phyloP scores from a whole-genome alignment of 768 basidiomycete genomes.

The Trametes sanguinea region DNA sequence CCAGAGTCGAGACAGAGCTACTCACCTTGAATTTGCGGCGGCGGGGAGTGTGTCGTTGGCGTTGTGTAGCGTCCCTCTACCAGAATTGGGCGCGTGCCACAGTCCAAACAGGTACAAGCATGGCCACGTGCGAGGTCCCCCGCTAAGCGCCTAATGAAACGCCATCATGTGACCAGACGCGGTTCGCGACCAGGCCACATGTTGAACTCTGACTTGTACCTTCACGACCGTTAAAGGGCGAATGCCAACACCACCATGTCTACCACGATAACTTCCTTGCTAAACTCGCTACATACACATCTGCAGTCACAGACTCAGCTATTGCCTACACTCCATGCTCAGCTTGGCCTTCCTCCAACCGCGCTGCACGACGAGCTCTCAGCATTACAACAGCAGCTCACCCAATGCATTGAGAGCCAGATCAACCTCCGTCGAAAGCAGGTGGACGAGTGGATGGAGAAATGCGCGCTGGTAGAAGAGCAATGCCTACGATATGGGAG shows the following conservation, averaged over 20 bases:
- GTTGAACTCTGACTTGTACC: conserved; percentile 16
- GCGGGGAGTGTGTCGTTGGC: conserved; percentile 18
- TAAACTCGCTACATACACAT: conserved; percentile 77
- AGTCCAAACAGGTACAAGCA: conserved; percentile 10
- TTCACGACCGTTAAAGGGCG: conserved; percentile 11
- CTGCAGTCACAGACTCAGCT: conserved; percentile 81
- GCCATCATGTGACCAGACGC: conserved; percentile 27
- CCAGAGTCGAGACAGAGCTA: conserved; percentile 5
- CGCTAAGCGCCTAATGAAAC: conserved; percentile 4
- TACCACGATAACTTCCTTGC: conserved; percentile 79
- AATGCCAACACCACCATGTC: conserved; percentile 37
- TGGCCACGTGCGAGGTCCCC: conserved; percentile 1
- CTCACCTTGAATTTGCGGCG: conserved; percentile 24
- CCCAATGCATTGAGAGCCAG: conserved; percentile 73
- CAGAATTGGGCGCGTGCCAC: conserved; percentile 16
- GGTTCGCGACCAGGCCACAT: conserved; percentile 23
- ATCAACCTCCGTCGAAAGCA: conserved; percentile 70
- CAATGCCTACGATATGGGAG: conserved; percentile 67
- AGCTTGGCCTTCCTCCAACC: conserved; percentile 78
- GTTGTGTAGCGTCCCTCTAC: conserved; percentile 12
- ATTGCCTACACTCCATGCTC: conserved; percentile 78
- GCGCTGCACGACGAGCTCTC: conserved; percentile 82
- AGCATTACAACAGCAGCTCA: conserved; percentile 71
- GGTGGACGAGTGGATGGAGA: conserved; percentile 72
- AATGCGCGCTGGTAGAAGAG: conserved; percentile 61